These are phyloP conservation scores for Pharus latifolius DNA, from an alignment of 176 grass and related monocot genomes.

Conservation along the genomic window DNA sequence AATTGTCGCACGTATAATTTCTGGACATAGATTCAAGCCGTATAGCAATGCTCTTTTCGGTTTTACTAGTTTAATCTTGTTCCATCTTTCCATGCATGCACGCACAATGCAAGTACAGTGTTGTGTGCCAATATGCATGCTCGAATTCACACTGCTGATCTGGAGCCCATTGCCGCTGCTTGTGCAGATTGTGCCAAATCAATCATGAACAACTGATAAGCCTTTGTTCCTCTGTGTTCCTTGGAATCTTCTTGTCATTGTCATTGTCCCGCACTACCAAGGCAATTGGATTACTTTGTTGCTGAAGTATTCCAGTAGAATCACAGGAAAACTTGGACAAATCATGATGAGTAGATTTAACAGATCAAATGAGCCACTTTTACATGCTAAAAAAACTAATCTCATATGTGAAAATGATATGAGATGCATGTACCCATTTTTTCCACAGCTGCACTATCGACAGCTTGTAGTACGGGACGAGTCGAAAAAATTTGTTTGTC, in stretches of 20 bases:
- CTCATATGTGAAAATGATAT: background rate
- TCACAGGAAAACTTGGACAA: background rate
- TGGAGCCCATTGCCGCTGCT: background rate
- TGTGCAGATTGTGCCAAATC: background rate
- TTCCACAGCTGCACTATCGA: background rate
- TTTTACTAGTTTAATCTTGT: too few species aligned
- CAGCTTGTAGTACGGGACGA: conserved; percentile 7
- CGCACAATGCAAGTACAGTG: background rate
- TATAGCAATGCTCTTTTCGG: too few species aligned
- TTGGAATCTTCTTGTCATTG: background rate
- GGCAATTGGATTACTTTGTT: background rate
- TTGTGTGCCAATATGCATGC: background rate
- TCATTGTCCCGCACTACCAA: background rate
- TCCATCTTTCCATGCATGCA: background rate
- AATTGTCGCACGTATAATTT: too few species aligned
- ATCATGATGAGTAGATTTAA: background rate
- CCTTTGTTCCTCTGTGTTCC: background rate
- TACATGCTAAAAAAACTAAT: background rate
- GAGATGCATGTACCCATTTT: background rate
- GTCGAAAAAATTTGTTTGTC: background rate
- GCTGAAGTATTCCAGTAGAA: background rate
- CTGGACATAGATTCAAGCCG: too few species aligned
- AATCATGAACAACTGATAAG: background rate
- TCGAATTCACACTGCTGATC: background rate
- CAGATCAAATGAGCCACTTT: background rate